Evolutionary conservation across 495 filamentous ascomycete genomes (phyloP).

Genomic region (Daldinia bambusicola): DNA sequence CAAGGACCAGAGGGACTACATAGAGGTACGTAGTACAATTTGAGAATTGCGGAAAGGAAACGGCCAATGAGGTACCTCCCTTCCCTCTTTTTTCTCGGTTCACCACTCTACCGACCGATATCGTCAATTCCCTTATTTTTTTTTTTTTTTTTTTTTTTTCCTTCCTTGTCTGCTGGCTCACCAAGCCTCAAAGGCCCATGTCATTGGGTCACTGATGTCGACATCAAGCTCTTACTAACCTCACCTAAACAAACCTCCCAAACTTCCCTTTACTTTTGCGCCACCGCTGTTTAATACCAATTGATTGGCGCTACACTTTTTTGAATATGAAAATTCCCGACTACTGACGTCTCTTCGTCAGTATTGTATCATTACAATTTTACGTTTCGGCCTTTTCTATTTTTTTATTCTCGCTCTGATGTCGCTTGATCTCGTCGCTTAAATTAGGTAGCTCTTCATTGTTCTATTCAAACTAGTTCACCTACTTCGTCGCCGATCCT

Average conservation of each 20-base stretch:
- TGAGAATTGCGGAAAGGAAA: constrained; percentile 43
- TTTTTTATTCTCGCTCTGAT: constrained; percentile 12
- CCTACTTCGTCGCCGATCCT: constrained; percentile 23
- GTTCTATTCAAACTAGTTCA: neutral
- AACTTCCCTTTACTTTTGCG: constrained; percentile 37
- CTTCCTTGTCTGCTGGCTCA: constrained; percentile 29
- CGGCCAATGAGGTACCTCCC: constrained; percentile 36
- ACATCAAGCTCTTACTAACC: constrained; percentile 33
- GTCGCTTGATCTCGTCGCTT: constrained; percentile 8
- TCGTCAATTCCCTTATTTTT: constrained; percentile 44
- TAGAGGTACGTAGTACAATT: constrained; percentile 24
- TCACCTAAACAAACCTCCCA: constrained; percentile 10
- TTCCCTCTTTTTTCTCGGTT: constrained; percentile 43
- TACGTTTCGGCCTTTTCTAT: constrained; percentile 12
- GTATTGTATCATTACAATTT: constrained; percentile 30
- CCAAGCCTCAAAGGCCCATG: constrained; percentile 9
- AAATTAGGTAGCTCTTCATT: neutral
- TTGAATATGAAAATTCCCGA: constrained; percentile 17
- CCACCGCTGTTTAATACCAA: constrained; percentile 36
- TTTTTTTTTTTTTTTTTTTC: too few relatives aligned
- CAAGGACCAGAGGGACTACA: constrained; percentile 29
- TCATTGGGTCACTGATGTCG: constrained; percentile 28
- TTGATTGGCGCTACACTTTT: constrained; percentile 39
- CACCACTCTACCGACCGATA: constrained; percentile 49
- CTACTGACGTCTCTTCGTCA: constrained; percentile 34